Percentiles rank a stretch among this genome's conserved stretches.
phyloP scores from a whole-genome alignment of 208 protist species.

The Crithidia mellificae region DNA sequence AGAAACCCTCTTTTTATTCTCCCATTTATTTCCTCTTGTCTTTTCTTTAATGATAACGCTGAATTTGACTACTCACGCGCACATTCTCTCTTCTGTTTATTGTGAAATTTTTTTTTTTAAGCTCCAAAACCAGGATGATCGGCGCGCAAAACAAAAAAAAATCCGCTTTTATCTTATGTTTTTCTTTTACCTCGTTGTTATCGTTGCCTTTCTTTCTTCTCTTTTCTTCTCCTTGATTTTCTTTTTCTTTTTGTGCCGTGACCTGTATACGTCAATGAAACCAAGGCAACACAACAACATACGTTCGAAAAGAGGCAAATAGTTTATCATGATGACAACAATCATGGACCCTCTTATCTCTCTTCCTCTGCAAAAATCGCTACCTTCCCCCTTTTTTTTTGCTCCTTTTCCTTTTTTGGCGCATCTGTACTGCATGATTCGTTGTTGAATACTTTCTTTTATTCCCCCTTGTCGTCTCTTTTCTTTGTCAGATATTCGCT shows the following conservation, averaged over 20 bases:
- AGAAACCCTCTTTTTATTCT: no score
- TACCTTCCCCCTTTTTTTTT: not conserved
- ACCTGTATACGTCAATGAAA: not conserved
- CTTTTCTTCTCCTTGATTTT: not conserved
- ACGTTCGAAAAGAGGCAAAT: not conserved
- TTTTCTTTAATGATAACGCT: no score
- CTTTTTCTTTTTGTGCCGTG: not conserved
- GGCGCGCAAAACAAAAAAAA: not conserved
- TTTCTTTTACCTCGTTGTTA: not conserved
- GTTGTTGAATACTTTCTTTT: slow-evolving; percentile 8
- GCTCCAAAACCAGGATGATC: no score
- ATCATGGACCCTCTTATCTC: slow-evolving; percentile 13
- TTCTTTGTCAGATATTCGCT: not conserved
- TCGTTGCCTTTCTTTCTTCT: not conserved
- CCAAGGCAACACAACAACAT: not conserved
- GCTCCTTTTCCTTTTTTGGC: not conserved
- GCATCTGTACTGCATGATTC: slow-evolving; percentile 6
- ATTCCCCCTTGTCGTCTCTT: slow-evolving; percentile 13
- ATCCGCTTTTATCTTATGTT: not conserved
- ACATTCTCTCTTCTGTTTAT: no score
- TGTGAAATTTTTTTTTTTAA: no score
- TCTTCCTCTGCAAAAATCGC: slow-evolving; percentile 11
- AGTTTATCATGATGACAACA: not conserved
- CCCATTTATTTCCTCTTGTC: no score
- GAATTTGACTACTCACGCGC: no score